Evolutionary conservation across 208 protist species (phyloP), one percentile per base, ranked within the genome.

Genomic region (Crithidia thermophila): DNA sequence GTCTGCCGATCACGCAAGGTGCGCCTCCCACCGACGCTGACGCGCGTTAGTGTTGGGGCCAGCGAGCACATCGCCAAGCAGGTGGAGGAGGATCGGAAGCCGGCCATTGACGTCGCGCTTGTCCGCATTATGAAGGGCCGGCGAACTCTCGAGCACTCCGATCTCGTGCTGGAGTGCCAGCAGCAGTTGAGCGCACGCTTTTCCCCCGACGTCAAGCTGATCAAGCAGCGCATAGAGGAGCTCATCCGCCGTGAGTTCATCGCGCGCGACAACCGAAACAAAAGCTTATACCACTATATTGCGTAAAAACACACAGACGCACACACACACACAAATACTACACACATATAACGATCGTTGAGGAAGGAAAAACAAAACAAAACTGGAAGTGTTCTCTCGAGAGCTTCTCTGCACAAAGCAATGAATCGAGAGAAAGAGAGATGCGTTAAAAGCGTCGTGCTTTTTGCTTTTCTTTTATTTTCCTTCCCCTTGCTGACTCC

Each of bases 201-300:
- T 67, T 77, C 59, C 2, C 80, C 82, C 2, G 89, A 97, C 47
- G 45, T 77, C 11, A 90, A 85, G 47, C 39, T 94, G 8, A 80
- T 97, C 37, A 97, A 97, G 46, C 77, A 88, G 70, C 78, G 90
- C 47, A 81, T 97, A 55, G 93, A 96, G 63, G 86, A 97, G 36
- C 75, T 97, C 14, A 81, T 97, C 21, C 72, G 81, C 43, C 80
- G 87, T 21, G 85, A 91, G 13, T 95, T 85, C 57, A 85, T 97
- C 57, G 87, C 90, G 42, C 79, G 93, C 1, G 85, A 92, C 70
- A 27, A 64, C 33, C 82, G 78, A 14, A 69, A 81, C 30, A 56
- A 76, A 33, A 67, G 74, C n/a, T 31, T 82, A 10, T 96, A 96
- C 71, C 58, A 70, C 13, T 96, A 96, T 50, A 67, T 86, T n/a